Percentiles rank a stretch among this genome's conserved stretches.
Conservation (phyloP, 805 yeast species). For the Sugiyamaella americana region DNA sequence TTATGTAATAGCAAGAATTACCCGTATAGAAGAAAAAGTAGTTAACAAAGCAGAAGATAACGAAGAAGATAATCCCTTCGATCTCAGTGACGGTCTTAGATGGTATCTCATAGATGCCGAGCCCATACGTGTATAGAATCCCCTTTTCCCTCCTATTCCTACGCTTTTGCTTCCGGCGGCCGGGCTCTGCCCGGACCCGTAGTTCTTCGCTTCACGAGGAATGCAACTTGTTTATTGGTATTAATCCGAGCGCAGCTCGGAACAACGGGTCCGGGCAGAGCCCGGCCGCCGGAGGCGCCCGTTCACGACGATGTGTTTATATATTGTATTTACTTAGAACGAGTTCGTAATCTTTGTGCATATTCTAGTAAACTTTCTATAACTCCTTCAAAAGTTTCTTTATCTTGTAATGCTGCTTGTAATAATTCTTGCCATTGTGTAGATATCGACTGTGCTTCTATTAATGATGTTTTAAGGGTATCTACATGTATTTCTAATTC, state of each 20-base stretch:
- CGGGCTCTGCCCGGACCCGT: no score
- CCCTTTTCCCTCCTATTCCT: background rate
- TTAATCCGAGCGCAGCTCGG: no score
- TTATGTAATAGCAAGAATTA: slow-evolving; percentile 75
- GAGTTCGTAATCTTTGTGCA: slow-evolving; percentile 63
- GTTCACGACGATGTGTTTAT: no score
- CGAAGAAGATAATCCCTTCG: slow-evolving; percentile 56
- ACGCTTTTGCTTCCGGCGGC: background rate
- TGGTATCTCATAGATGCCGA: slow-evolving; percentile 63
- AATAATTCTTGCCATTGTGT: slow-evolving; percentile 49
- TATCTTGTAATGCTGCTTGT: slow-evolving; percentile 51
- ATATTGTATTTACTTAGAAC: background rate
- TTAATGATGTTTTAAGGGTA: slow-evolving; percentile 32
- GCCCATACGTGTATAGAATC: background rate
- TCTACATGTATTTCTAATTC: slow-evolving; percentile 37
- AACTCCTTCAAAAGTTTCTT: slow-evolving; percentile 74
- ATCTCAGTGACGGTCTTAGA: slow-evolving; percentile 50
- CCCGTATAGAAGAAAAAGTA: slow-evolving; percentile 46
- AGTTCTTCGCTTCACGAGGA: background rate
- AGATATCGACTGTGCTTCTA: slow-evolving; percentile 35
- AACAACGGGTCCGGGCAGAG: no score
- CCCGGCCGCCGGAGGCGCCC: no score
- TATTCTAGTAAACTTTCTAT: slow-evolving; percentile 88
- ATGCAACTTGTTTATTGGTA: no score
- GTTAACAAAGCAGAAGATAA: slow-evolving; percentile 39